Conservation (phyloP, 768 basidiomycete genomes). For the Boletus vinaceobasis region DNA sequence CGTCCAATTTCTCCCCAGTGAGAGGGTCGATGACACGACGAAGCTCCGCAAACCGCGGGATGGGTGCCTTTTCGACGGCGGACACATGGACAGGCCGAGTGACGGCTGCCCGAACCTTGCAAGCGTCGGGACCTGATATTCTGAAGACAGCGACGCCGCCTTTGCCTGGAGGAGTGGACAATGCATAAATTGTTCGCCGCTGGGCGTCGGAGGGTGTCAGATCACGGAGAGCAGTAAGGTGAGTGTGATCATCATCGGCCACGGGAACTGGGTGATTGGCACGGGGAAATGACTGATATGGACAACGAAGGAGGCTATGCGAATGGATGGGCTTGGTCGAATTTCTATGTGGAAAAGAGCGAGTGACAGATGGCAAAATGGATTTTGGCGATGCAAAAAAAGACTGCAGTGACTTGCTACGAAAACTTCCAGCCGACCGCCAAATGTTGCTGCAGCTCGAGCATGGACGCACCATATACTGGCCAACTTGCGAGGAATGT, state of each 20-base stretch:
- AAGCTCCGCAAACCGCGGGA: conserved; percentile 67
- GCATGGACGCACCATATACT: conserved; percentile 23
- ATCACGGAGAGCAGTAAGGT: background rate
- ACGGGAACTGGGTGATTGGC: background rate
- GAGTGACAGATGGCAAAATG: conserved; percentile 11
- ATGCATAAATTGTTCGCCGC: conserved; percentile 77
- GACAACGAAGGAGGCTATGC: conserved; percentile 17
- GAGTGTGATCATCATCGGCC: background rate
- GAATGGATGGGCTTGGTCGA: conserved; percentile 11
- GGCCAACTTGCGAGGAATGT: background rate
- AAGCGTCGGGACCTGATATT: conserved; percentile 74
- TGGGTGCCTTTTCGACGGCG: conserved; percentile 32
- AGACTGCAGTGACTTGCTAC: background rate
- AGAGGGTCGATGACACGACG: conserved; percentile 66
- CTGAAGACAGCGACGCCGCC: conserved; percentile 81
- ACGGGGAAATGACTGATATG: conserved; percentile 12
- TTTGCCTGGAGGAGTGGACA: conserved; percentile 84
- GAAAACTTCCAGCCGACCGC: conserved; percentile 1
- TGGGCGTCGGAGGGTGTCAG: conserved; percentile 48
- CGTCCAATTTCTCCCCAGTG: conserved; percentile 63
- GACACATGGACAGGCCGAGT: conserved; percentile 37
- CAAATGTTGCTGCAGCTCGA: conserved; percentile 4
- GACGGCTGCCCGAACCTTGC: conserved; percentile 58
- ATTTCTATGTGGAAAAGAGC: conserved; percentile 26
- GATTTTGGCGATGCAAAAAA: conserved; percentile 5